phyloP scores from a whole-genome alignment of 495 filamentous ascomycete genomes.

The Aspergillus bridgeri region DNA sequence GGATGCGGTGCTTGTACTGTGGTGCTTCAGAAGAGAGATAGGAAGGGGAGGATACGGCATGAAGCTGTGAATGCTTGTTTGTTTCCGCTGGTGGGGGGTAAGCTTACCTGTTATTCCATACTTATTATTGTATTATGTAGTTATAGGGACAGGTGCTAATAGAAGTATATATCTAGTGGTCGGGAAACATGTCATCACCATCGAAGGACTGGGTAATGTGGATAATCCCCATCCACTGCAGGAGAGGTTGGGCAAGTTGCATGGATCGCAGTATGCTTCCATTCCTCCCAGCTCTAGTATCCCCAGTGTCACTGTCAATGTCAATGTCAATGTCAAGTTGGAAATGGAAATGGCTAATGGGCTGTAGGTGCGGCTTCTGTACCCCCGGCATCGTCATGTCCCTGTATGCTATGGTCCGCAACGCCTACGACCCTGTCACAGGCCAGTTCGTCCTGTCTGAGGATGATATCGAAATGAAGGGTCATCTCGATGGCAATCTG shows the following conservation, averaged over 20 bases:
- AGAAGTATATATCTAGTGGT: conserved; percentile 52
- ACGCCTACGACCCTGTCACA: conserved; percentile 56
- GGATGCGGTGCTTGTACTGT: conserved; percentile 97
- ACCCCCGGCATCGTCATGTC: conserved; percentile 97
- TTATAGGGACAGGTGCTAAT: background rate
- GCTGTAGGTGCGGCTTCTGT: conserved; percentile 84
- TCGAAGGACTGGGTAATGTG: conserved; percentile 92
- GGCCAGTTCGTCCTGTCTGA: conserved; percentile 39
- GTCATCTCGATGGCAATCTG: conserved; percentile 81
- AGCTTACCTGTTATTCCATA: too few relatives aligned
- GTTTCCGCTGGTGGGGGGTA: conserved; percentile 73
- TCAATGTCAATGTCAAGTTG: too few relatives aligned
- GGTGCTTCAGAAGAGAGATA: conserved; percentile 38
- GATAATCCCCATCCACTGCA: conserved; percentile 86
- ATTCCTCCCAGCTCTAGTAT: conserved; percentile 12
- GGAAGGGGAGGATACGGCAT: conserved; percentile 69
- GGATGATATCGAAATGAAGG: conserved; percentile 76
- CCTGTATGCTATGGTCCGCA: conserved; percentile 64
- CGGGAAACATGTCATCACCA: conserved; percentile 98
- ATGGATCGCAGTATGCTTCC: conserved; percentile 58
- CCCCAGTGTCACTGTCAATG: too few relatives aligned
- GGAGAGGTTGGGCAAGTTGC: conserved; percentile 76
- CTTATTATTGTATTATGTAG: too few relatives aligned
- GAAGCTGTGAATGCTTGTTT: conserved; percentile 89
- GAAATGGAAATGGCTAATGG: too few relatives aligned